Percentiles rank a stretch among this genome's conserved stretches.
These are phyloP conservation scores for Leishmania turanica DNA, from an alignment of 208 protist species.

Conservation along the genomic window DNA sequence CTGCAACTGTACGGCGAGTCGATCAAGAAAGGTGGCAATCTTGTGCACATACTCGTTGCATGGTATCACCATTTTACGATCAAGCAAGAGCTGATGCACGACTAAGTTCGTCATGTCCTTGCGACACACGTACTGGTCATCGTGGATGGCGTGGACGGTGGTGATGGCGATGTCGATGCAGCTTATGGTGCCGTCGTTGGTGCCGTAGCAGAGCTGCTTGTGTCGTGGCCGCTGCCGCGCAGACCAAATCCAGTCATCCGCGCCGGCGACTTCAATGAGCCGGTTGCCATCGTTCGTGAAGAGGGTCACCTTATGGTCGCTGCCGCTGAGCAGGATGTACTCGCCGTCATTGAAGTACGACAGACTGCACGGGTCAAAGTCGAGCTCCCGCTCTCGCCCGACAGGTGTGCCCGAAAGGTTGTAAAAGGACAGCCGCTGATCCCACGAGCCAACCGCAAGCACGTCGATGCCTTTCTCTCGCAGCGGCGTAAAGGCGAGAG, in stretches of 20 bases:
- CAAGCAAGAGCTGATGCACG: conserved; percentile 93
- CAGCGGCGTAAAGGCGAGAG: conserved; percentile 92
- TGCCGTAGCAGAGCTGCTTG: conserved; percentile 85
- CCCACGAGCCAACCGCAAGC: conserved; percentile 96
- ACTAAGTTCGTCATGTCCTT: conserved; percentile 96
- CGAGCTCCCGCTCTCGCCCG: conserved; percentile 76
- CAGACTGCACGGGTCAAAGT: conserved; percentile 95
- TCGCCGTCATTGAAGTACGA: conserved; percentile 92
- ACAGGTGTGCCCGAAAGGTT: conserved; percentile 78
- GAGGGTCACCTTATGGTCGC: conserved; percentile 90
- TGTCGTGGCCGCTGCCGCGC: conserved; percentile 76
- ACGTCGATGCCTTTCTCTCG: conserved; percentile 89
- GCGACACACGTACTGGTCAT: conserved; percentile 96
- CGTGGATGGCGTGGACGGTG: conserved; percentile 95
- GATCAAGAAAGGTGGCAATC: conserved; percentile 94
- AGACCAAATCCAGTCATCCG: conserved; percentile 90
- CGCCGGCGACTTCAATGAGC: conserved; percentile 72
- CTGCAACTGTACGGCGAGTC: conserved; percentile 94
- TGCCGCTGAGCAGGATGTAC: conserved; percentile 94
- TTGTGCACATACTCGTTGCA: conserved; percentile 96
- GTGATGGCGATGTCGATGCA: conserved; percentile 86
- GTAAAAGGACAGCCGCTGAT: conserved; percentile 96
- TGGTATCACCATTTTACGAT: conserved; percentile 85
- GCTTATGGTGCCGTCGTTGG: conserved; percentile 91
- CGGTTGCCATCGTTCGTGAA: conserved; percentile 90